Conservation (phyloP, 352 stramenopile genomes). For the Phytopythium sindhum region DNA sequence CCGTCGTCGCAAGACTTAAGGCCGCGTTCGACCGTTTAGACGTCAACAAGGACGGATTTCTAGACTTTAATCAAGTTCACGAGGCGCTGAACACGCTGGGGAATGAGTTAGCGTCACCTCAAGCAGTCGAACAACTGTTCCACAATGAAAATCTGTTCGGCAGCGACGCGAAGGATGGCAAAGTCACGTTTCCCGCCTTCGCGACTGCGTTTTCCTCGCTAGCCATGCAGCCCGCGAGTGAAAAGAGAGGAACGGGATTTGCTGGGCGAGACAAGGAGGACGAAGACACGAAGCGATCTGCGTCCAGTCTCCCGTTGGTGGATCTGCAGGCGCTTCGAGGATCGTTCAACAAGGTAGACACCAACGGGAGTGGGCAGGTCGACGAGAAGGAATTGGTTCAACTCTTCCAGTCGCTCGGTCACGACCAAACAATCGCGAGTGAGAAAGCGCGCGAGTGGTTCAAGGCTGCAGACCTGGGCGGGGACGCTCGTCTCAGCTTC, state of each 20-base stretch:
- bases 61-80: constrained; percentile 52
- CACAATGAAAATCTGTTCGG: constrained; percentile 27
- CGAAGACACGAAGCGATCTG: not conserved
- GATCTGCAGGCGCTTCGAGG: constrained; percentile 34
- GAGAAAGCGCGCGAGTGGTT: constrained; percentile 41
- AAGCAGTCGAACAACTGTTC: constrained; percentile 33
- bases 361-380: constrained; percentile 32
- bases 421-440: constrained; percentile 6
- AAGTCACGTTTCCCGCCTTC: constrained; percentile 54
- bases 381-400: constrained; percentile 31
- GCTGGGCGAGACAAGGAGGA: not conserved
- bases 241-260: constrained; percentile 6
- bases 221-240: constrained; percentile 37
- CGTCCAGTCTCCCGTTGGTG: constrained; percentile 25
- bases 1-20: constrained; percentile 63
- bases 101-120: constrained; percentile 15
- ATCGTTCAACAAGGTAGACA: constrained; percentile 36
- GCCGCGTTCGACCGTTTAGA: constrained; percentile 67
- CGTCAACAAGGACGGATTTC: constrained; percentile 45
- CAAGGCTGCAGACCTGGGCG: constrained; percentile 22
- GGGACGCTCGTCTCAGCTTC: constrained; percentile 39
- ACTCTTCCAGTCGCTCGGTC: constrained; percentile 34
- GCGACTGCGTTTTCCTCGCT: constrained; percentile 52
- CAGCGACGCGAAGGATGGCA: constrained; percentile 15
- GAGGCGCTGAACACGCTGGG: constrained; percentile 24